Evolutionary conservation across 495 filamentous ascomycete genomes (phyloP).

Genomic region (Sporormia fimetaria): DNA sequence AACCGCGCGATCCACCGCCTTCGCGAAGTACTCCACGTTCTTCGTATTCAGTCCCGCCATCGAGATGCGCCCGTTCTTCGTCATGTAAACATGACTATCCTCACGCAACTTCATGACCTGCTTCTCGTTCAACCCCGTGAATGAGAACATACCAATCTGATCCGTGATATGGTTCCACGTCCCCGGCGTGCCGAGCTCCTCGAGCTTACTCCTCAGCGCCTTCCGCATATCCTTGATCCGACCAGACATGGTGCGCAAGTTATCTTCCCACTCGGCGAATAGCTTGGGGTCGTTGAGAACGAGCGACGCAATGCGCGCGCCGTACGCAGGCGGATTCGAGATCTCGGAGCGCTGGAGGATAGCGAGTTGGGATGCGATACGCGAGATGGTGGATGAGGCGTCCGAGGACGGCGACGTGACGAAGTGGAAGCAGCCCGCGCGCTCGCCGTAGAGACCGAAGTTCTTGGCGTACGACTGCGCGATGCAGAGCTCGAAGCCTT

Average conservation of each 20-base stretch:
- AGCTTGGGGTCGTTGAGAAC: conserved; percentile 72
- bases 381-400: conserved; percentile 47
- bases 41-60: conserved; percentile 86
- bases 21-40: conserved; percentile 88
- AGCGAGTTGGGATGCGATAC: conserved; percentile 77
- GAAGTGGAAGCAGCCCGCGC: conserved; percentile 93
- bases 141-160: conserved; percentile 99
- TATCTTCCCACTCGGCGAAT: conserved; percentile 90
- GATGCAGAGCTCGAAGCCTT: conserved; percentile 91
- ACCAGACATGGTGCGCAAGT: conserved; percentile 86
- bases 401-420: conserved; percentile 62
- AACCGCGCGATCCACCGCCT: conserved; percentile 77
- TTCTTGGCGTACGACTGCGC: conserved; percentile 99
- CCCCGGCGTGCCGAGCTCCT: conserved; percentile 73
- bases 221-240: conserved; percentile 84
- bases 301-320: conserved; percentile 71
- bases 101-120: conserved; percentile 75
- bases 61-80: conserved; percentile 93
- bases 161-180: conserved; percentile 94
- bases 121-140: conserved; percentile 75
- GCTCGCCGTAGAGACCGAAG: conserved; percentile 94
- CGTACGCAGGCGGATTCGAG: conserved; percentile 89
- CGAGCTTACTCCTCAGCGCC: conserved; percentile 61
- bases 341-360: conserved; percentile 96
- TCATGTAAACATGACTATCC: conserved; percentile 91